Evolutionary conservation across 2,329 filamentous ascomycete genomes (phyloP), one percentile per base, ranked within the genome.

Genomic region (Aspergillus caelatus): DNA sequence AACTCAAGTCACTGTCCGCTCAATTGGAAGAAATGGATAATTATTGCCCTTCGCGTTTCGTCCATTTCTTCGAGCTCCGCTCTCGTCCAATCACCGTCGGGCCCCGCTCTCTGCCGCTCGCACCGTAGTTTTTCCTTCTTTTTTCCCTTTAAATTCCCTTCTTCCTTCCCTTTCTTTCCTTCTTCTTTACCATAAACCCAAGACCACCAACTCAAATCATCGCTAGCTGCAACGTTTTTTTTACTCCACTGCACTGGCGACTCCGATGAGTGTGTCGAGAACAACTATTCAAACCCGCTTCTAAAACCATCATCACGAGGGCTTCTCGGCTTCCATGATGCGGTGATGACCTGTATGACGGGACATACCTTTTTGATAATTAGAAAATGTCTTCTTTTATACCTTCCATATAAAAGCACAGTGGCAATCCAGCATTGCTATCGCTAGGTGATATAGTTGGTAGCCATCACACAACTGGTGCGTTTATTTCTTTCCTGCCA

Each of bases 221-320:
- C 86, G 85, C 83, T 86, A 86, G 85, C 83, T 84, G 83, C 83
- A 68, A 64, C 57, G 65, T 71, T 68, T 62, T 62, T 58, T 65
- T 68, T 64, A 71, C 75, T 72, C 75, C 81, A 88, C 84, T 86
- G 85, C 83, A 83, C 86, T 90, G 87, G 83, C 84, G 86, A 89
- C 83, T 90, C 87, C 86, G 87, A 87, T 86, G 85, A 79, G 86
- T 86, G 83, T 80, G 89, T 90, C 89, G 81, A 92, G 89, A 92
- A 80, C 74, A 82, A 84, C 74, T 65, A 74, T 74, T 67, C 61
- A 62, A 79, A 77, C 79, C 85, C 89, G 86, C 86, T 87, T 89
- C 83, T 90, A 92, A 92, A 92, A 92, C 90, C 89, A 89, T 92
- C 85, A 86, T 88, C 86, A 88, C 87, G 89, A 92, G 78, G 78